A percentile compares a stretch with the other conserved stretches of the same genome.
phyloP scores from a whole-genome alignment of 345 rosid genomes.

The Trapa incisa region DNA sequence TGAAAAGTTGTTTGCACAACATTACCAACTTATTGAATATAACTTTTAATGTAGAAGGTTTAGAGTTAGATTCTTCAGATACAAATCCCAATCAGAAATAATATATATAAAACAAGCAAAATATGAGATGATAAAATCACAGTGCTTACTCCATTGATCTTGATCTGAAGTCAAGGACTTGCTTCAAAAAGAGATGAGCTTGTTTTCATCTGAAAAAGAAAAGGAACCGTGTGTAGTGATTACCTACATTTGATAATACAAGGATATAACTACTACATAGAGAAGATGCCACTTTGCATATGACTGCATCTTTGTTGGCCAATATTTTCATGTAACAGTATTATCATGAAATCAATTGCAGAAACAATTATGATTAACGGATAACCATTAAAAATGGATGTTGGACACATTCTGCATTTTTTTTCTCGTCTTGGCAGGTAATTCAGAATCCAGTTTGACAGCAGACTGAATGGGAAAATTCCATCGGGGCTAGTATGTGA shows the following conservation, averaged over 20 bases:
- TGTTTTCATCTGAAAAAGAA: constrained; percentile 2
- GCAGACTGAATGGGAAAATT: no score
- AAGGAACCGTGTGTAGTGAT: not conserved
- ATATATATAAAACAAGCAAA: not conserved
- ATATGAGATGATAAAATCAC: not conserved
- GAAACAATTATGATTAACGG: not conserved
- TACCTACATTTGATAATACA: not conserved
- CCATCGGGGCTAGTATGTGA: no score
- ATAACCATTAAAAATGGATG: not conserved
- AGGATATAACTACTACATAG: not conserved
- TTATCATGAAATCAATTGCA: not conserved
- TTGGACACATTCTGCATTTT: not conserved
- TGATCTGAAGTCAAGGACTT: not conserved
- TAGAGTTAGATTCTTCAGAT: not conserved
- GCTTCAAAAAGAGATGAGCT: not conserved
- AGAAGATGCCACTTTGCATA: not conserved
- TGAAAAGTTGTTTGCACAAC: not conserved
- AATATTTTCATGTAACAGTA: not conserved
- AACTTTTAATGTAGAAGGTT: not conserved
- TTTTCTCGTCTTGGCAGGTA: no score
- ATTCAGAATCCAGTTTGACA: no score
- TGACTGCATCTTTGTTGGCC: not conserved
- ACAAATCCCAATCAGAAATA: not conserved
- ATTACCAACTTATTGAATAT: not conserved
- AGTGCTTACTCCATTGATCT: constrained; percentile 1